Evolutionary conservation across 2,329 filamentous ascomycete species (phyloP), one percentile per base, ranked within the genome.

Genomic region (Fusarium burgessii): DNA sequence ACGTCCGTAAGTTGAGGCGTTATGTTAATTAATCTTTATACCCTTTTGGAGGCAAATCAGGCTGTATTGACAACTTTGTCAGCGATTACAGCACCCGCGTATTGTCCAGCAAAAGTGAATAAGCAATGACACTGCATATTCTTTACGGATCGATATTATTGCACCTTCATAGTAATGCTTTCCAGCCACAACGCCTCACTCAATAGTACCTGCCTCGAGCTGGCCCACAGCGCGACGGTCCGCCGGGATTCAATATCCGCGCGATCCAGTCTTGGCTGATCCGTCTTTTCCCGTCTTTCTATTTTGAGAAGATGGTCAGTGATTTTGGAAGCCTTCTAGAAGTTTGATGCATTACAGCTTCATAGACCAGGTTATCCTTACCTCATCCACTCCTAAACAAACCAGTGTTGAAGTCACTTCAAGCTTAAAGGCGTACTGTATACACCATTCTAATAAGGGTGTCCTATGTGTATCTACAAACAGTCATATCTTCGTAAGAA

Each of bases 311-410:
- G n/a, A 27, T 23, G 11, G 13, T n/a, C 33, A 18, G 10, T 58
- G 58, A 20, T 27, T 43, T 63, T 20, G 18, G 56, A 66, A 69
- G 58, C 63, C 43, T 74, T 76, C 72, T 70, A 71, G 66, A 76
- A 75, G 49, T 25, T 33, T 49, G 25, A 49, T 60, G 41, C 32
- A 57, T 29, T 15, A 27, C 7, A 14, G 14, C 47, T 32, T 35
- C 3, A 7, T 29, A 17, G 12, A 45, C 27, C 27, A 41, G 20
- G 55, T 8, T n/a, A 17, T 32, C 25, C 35, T 14, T 25, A 20
- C 10, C 20, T n/a, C 36, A 5, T 12, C 18, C 11, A 12, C 2
- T 27, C 17, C 23, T 40, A 17, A 51, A 12, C 2, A 40, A 32
- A 36, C 47, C 32, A 20, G 17, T 17, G 11, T 38, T 17, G 10